A percentile compares a stretch with the other conserved stretches of the same genome.
These are phyloP conservation scores for Ustilago cynodontis DNA, from an alignment of 1,284 basidiomycete species.

Conservation along the genomic window DNA sequence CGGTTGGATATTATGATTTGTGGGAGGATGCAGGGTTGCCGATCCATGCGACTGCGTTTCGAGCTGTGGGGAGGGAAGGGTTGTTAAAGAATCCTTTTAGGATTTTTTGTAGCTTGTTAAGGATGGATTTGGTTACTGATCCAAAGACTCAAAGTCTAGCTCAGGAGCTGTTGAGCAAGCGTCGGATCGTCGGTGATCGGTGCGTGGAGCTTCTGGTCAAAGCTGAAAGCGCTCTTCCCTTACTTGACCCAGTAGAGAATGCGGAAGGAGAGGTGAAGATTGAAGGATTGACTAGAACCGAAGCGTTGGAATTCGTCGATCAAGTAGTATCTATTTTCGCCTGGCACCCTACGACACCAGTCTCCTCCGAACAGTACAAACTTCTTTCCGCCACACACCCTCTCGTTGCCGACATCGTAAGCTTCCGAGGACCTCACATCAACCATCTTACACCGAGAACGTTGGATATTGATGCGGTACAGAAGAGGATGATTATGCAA, in stretches of 20 bases:
- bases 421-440: slow-evolving; percentile 72
- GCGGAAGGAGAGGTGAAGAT: slow-evolving; percentile 40
- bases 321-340: slow-evolving; percentile 70
- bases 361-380: slow-evolving; percentile 66
- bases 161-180: slow-evolving; percentile 57
- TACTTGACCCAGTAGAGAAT: slow-evolving; percentile 10
- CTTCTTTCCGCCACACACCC: slow-evolving; percentile 68
- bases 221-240: slow-evolving; percentile 67
- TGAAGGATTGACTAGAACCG: background rate
- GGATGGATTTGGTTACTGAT: slow-evolving; percentile 70
- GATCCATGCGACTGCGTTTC: slow-evolving; percentile 72
- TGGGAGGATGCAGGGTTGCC: slow-evolving; percentile 69
- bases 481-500: slow-evolving; percentile 68
- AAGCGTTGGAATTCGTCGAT: slow-evolving; percentile 64
- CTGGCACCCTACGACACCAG: slow-evolving; percentile 71
- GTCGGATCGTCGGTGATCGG: slow-evolving; percentile 70
- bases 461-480: slow-evolving; percentile 71
- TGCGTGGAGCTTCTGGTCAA: slow-evolving; percentile 65
- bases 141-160: slow-evolving; percentile 60
- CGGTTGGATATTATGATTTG: slow-evolving; percentile 72
- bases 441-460: slow-evolving; percentile 72
- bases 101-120: slow-evolving; percentile 71
- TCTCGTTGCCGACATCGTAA: slow-evolving; percentile 71
- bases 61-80: slow-evolving; percentile 64
- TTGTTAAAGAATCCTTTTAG: slow-evolving; percentile 71